phyloP scores from a whole-genome alignment of 2,329 filamentous ascomycete species.

The Fusarium sp. region DNA sequence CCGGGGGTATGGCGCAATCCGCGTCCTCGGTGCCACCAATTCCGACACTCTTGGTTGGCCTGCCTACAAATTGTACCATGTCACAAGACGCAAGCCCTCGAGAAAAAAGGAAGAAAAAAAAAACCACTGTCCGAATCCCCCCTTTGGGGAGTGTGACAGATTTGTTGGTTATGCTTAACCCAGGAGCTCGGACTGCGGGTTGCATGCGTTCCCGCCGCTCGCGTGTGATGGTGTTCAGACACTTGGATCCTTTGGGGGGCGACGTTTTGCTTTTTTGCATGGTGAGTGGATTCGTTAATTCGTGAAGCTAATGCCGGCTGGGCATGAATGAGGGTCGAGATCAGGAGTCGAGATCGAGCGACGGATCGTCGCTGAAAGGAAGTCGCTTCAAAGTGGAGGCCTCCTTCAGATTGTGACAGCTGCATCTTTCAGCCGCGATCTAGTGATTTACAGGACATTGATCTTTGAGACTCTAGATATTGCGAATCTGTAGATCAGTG shows the following conservation, averaged over 20 bases:
- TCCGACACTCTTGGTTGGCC: neutral
- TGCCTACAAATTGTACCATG: neutral
- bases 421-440: neutral
- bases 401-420: neutral
- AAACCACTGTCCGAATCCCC: neutral
- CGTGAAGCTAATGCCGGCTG: neutral
- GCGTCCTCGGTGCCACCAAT: neutral
- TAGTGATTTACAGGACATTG: neutral
- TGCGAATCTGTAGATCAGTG: neutral
- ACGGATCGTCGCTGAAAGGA: constrained; percentile 6
- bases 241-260: neutral
- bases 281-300: neutral
- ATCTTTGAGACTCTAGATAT: neutral
- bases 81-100: neutral
- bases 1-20: constrained; percentile 9
- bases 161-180: constrained; percentile 1
- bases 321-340: neutral
- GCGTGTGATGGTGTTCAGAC: neutral
- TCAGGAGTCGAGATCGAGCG: neutral
- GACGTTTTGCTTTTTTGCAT: constrained; percentile 1
- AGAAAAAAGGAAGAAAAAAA: neutral
- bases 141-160: neutral
- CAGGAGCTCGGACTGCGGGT: neutral
- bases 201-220: neutral
- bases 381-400: neutral